phyloP scores from a whole-genome alignment of 495 filamentous ascomycete species.

The Neurospora tetraspora region DNA sequence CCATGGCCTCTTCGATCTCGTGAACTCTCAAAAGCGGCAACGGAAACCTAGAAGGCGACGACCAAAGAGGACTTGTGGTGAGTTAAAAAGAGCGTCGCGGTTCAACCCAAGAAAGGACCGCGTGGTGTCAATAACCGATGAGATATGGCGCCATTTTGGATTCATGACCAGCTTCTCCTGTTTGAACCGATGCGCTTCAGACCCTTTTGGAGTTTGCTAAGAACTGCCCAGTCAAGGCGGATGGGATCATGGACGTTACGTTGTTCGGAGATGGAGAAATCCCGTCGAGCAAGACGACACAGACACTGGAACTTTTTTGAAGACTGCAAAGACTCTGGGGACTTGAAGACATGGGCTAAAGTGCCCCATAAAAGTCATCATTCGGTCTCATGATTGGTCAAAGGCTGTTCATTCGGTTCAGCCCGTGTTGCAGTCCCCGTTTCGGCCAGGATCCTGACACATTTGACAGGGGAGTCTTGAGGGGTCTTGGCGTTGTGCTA shows the following conservation, averaged over 20 bases:
- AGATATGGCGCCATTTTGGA: background rate
- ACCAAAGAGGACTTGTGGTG: background rate
- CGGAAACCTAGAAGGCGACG: background rate
- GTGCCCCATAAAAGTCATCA: background rate
- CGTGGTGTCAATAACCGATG: background rate
- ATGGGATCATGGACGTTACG: background rate
- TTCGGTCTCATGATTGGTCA: background rate
- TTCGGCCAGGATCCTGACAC: conserved; percentile 24
- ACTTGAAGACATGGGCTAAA: background rate
- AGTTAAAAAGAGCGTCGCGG: background rate
- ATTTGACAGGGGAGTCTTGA: background rate
- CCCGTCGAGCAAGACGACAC: background rate
- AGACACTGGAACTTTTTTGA: background rate
- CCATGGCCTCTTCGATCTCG: background rate
- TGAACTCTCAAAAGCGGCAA: background rate
- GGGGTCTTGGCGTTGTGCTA: background rate
- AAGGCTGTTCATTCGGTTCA: conserved; percentile 1
- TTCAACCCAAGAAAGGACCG: background rate
- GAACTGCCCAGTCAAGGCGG: background rate
- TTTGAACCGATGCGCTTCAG: background rate
- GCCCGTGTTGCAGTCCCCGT: conserved; percentile 19
- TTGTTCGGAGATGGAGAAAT: background rate
- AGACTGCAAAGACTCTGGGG: background rate
- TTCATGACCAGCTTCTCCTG: background rate
- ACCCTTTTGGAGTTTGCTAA: background rate